A percentile compares a stretch with the other conserved stretches of the same genome.
Evolutionary conservation across 2,329 filamentous ascomycete species (phyloP).

Genomic region (Colletotrichum karsti): DNA sequence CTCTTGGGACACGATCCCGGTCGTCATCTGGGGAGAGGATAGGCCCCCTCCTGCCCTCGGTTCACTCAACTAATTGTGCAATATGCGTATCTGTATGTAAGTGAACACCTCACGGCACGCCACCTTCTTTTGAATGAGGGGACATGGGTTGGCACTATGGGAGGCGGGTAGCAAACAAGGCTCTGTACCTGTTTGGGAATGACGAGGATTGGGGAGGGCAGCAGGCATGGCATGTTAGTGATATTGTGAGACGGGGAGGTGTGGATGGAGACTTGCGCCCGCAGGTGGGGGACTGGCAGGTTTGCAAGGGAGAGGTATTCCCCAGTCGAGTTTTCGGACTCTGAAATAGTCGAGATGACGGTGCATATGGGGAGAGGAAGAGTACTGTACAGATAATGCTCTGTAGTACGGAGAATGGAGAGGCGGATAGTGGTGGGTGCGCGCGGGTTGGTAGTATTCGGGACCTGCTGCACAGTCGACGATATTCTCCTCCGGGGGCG

Average conservation of each 20-base stretch:
- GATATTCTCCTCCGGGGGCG: constrained; percentile 20
- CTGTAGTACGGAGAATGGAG: no score
- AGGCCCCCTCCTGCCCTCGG: neutral
- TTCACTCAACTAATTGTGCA: neutral
- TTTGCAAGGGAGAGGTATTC: constrained; percentile 16
- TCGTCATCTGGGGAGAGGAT: constrained; percentile 13
- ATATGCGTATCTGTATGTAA: neutral
- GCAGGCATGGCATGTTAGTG: constrained; percentile 18
- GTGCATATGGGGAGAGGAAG: constrained; percentile 2
- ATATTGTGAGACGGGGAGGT: constrained; percentile 11
- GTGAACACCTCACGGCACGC: neutral
- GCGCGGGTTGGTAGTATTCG: constrained; percentile 19
- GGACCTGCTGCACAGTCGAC: constrained; percentile 28
- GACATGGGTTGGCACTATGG: neutral
- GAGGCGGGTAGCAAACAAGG: constrained; percentile 22
- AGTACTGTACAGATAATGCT: no score
- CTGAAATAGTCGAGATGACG: constrained; percentile 15
- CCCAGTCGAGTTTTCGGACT: neutral
- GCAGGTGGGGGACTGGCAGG: constrained; percentile 2
- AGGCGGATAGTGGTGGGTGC: neutral
- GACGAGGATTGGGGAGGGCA: constrained; percentile 6
- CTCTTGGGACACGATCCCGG: constrained; percentile 16
- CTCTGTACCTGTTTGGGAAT: constrained; percentile 27
- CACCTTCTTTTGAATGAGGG: constrained; percentile 12
- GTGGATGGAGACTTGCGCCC: constrained; percentile 13